These are phyloP conservation scores for Colletotrichum cuscutae DNA, from an alignment of 2,329 filamentous ascomycete genomes.

Conservation along the genomic window DNA sequence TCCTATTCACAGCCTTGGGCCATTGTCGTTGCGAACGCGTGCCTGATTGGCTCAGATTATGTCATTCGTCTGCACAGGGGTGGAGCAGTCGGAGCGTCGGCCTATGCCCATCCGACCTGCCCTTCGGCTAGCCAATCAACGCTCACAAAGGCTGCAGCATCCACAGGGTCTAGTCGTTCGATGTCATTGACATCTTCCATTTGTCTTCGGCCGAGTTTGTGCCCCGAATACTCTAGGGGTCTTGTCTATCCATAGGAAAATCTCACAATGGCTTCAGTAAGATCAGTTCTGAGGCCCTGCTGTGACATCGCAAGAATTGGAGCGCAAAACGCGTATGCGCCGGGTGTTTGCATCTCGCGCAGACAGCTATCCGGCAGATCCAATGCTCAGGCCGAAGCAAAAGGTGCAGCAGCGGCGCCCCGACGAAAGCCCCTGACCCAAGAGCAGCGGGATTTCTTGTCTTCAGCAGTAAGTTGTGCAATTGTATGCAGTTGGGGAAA, in stretches of 20 bases:
- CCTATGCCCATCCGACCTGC: constrained; percentile 22
- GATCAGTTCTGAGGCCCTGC: constrained; percentile 13
- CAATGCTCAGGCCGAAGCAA: constrained; percentile 22
- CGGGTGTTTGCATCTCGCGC: constrained; percentile 3
- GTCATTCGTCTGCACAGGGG: constrained; percentile 30
- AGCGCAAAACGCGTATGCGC: neutral
- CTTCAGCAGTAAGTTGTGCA: constrained; percentile 69
- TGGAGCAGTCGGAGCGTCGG: constrained; percentile 20
- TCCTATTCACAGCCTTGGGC: constrained; percentile 30
- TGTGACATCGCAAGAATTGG: constrained; percentile 4
- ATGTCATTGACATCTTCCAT: constrained; percentile 28
- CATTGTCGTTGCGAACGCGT: constrained; percentile 6
- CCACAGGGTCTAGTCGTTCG: constrained; percentile 25
- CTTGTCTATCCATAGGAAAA: neutral
- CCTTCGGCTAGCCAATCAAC: constrained; percentile 32
- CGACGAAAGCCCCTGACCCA: constrained; percentile 71
- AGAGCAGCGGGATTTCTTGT: constrained; percentile 79
- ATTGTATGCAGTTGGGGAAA: constrained; percentile 9
- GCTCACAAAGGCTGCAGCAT: neutral
- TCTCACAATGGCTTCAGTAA: constrained; percentile 25
- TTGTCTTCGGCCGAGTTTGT: constrained; percentile 15
- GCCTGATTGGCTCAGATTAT: constrained; percentile 35
- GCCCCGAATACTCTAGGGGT: neutral
- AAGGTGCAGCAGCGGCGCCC: neutral
- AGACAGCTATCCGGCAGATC: constrained; percentile 24